Percentiles rank a stretch among this genome's conserved stretches.
phyloP scores from a whole-genome alignment of 768 basidiomycete species.

The Rhizopogon vulgaris region DNA sequence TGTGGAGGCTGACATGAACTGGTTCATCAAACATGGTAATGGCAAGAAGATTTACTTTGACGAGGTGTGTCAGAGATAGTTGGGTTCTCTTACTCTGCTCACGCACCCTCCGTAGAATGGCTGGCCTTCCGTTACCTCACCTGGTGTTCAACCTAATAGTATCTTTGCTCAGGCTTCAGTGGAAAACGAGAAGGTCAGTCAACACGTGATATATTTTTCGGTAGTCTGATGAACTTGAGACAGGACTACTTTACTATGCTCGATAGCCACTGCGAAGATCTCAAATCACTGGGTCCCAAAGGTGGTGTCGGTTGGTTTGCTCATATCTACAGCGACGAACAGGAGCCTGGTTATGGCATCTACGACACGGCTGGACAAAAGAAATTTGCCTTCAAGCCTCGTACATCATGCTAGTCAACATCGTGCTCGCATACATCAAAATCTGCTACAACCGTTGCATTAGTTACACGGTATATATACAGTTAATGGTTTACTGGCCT shows the following conservation, averaged over 20 bases:
- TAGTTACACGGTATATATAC: neutral
- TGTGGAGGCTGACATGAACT: constrained; percentile 52
- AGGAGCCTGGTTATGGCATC: constrained; percentile 68
- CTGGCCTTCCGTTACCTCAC: constrained; percentile 65
- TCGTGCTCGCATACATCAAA: neutral
- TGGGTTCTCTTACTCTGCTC: neutral
- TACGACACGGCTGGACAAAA: constrained; percentile 40
- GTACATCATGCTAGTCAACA: constrained; percentile 46
- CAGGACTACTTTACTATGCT: constrained; percentile 61
- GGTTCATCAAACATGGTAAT: constrained; percentile 57
- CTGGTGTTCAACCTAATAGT: constrained; percentile 61
- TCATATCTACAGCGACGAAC: constrained; percentile 66
- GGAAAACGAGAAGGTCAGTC: constrained; percentile 49
- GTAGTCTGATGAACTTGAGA: constrained; percentile 18
- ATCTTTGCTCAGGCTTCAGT: constrained; percentile 53
- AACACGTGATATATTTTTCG: constrained; percentile 9
- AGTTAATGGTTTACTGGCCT: neutral
- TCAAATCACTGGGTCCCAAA: constrained; percentile 45
- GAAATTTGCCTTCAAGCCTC: constrained; percentile 64
- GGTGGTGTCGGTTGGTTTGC: constrained; percentile 81
- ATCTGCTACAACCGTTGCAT: neutral
- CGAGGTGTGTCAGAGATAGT: constrained; percentile 39
- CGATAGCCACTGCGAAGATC: constrained; percentile 54
- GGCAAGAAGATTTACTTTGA: constrained; percentile 74
- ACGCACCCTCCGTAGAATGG: constrained; percentile 47